phyloP scores from a whole-genome alignment of 2,329 filamentous ascomycete genomes.

The Rhynchosporium graminicola region DNA sequence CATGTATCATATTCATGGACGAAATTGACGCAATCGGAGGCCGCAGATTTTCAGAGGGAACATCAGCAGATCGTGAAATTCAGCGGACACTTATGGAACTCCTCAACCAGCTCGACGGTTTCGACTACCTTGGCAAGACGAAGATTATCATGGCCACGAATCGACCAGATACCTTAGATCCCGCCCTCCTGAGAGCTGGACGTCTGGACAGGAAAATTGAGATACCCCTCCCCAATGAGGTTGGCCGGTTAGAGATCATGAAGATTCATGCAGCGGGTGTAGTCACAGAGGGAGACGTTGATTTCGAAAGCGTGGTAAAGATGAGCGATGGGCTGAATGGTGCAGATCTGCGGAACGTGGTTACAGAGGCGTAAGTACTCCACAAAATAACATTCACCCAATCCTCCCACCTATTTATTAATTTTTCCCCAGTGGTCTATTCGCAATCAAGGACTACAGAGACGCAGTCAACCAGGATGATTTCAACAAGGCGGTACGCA shows the following conservation, averaged over 20 bases:
- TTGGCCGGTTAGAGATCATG: conserved; percentile 91
- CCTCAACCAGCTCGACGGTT: conserved; percentile 96
- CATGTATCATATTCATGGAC: conserved; percentile 99
- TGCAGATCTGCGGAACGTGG: conserved; percentile 94
- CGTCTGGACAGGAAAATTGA: conserved; percentile 97
- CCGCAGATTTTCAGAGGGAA: conserved; percentile 93
- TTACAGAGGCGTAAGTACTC: conserved; percentile 88
- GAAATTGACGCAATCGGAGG: conserved; percentile 99
- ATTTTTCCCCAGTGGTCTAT: conserved; percentile 67
- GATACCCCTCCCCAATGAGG: conserved; percentile 95
- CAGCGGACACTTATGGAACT: conserved; percentile 98
- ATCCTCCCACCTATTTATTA: conserved; percentile 32
- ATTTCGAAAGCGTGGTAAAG: conserved; percentile 99
- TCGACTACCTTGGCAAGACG: conserved; percentile 98
- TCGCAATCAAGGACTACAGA: conserved; percentile 97
- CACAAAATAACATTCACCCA: not conserved
- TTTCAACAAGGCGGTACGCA: conserved; percentile 98
- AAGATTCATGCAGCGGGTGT: conserved; percentile 94
- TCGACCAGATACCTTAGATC: conserved; percentile 92
- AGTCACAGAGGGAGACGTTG: conserved; percentile 88
- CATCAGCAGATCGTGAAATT: conserved; percentile 95
- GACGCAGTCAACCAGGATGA: conserved; percentile 97
- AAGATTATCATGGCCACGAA: conserved; percentile 99
- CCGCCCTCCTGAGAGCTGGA: conserved; percentile 86
- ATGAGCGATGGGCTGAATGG: conserved; percentile 99